These are phyloP conservation scores for Trypanosoma vivax DNA, from an alignment of 208 protist genomes.

Conservation along the genomic window DNA sequence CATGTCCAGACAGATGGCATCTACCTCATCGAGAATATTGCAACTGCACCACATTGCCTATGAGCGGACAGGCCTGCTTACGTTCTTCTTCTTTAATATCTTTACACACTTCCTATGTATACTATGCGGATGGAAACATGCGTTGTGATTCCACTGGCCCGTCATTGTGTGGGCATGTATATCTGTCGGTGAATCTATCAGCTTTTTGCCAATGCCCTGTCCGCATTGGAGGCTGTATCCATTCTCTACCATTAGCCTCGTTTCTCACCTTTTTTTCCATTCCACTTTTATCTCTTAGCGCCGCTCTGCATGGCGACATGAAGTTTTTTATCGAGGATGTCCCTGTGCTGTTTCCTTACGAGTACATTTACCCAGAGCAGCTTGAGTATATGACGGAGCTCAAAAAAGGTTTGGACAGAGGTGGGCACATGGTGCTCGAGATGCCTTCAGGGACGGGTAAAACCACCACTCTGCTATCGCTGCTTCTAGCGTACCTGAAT, in stretches of 20 bases:
- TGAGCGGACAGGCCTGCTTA: too few relatives aligned
- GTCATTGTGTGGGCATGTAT: too few relatives aligned
- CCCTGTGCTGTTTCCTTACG: slow-evolving; percentile 97
- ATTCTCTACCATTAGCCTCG: too few relatives aligned
- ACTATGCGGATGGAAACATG: too few relatives aligned
- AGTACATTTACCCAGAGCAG: slow-evolving; percentile 99
- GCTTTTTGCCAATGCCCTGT: too few relatives aligned
- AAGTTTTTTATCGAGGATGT: slow-evolving; percentile 96
- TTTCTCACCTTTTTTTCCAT: slow-evolving; percentile 4
- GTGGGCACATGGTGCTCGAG: slow-evolving; percentile 96
- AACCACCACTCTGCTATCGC: slow-evolving; percentile 97
- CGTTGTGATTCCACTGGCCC: too few relatives aligned
- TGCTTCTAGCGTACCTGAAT: slow-evolving; percentile 93
- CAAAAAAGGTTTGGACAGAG: slow-evolving; percentile 90
- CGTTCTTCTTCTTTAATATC: too few relatives aligned
- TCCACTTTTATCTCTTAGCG: slow-evolving; percentile 1
- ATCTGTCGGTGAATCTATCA: too few relatives aligned
- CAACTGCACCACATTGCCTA: too few relatives aligned
- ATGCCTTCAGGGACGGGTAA: slow-evolving; percentile 99
- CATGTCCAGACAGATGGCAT: slow-evolving; percentile 4
- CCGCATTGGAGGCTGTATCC: too few relatives aligned
- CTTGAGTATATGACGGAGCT: slow-evolving; percentile 97
- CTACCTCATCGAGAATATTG: neutral
- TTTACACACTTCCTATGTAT: too few relatives aligned
- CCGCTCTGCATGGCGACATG: slow-evolving; percentile 40